phyloP scores from a whole-genome alignment of 371 early-diverging fungal species.

The Zopfochytrium polystomum region DNA sequence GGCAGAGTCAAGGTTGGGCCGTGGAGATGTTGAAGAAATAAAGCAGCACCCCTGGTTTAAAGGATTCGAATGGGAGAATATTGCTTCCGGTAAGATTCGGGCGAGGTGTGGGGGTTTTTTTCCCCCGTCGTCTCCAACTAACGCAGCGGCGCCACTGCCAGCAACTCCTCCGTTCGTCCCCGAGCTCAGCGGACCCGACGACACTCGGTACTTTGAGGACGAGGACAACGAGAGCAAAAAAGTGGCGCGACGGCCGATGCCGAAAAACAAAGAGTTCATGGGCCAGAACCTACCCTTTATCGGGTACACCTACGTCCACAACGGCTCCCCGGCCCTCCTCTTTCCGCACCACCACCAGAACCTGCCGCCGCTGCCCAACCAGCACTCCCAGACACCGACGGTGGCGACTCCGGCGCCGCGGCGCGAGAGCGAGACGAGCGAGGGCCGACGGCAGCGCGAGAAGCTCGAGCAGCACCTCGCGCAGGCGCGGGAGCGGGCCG shows the following conservation, averaged over 20 bases:
- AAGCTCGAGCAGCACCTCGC: too few species aligned
- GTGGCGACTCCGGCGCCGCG: too few species aligned
- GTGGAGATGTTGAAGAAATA: conserved; percentile 67
- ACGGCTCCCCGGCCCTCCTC: conserved; percentile 24
- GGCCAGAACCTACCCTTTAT: conserved; percentile 80
- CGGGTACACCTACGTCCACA: conserved; percentile 70
- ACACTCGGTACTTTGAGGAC: conserved; percentile 81
- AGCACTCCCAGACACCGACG: too few species aligned
- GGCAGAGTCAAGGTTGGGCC: conserved; percentile 71
- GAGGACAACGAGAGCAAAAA: conserved; percentile 68
- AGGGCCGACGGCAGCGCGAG: too few species aligned
- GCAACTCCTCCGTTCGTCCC: conserved; percentile 81
- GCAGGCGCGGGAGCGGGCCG: too few species aligned
- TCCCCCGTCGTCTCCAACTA: background rate
- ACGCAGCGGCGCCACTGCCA: conserved; percentile 23
- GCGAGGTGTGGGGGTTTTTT: too few species aligned
- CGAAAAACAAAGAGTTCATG: conserved; percentile 54
- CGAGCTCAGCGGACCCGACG: conserved; percentile 71
- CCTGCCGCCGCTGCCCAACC: too few species aligned
- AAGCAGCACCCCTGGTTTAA: conserved; percentile 81
- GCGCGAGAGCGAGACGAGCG: too few species aligned
- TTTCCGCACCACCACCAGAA: background rate
- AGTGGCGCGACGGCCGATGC: conserved; percentile 52
- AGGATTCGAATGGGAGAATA: conserved; percentile 68
- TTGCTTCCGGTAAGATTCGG: conserved; percentile 47